Conservation (phyloP, 2,329 filamentous ascomycete genomes). For the Ophioceras dolichostomum region DNA sequence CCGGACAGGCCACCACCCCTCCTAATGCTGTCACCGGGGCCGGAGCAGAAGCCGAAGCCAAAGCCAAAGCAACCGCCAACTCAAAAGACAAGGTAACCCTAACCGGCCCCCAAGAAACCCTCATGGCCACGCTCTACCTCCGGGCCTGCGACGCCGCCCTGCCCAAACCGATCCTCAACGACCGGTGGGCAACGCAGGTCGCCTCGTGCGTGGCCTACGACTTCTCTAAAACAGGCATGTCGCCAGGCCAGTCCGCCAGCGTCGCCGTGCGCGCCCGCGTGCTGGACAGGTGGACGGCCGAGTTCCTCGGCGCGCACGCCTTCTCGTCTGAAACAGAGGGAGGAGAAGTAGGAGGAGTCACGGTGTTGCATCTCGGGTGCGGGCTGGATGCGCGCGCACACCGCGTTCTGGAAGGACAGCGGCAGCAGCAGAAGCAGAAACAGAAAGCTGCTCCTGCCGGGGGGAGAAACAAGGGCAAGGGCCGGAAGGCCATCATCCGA, state of each 20-base stretch:
- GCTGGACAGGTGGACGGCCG: constrained; percentile 1
- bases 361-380: neutral
- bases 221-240: neutral
- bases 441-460: neutral
- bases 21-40: too few relatives aligned
- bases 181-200: constrained; percentile 3
- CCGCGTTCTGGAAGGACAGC: too few relatives aligned
- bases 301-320: constrained; percentile 2
- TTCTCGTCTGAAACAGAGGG: too few relatives aligned
- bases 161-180: neutral
- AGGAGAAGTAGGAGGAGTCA: too few relatives aligned
- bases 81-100: constrained; percentile 9
- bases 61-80: too few relatives aligned
- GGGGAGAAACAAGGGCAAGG: too few relatives aligned
- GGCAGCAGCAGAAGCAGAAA: too few relatives aligned
- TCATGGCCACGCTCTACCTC: constrained; percentile 9
- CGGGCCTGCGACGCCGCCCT: neutral
- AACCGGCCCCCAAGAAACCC: constrained; percentile 11
- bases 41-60: too few relatives aligned
- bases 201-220: constrained; percentile 2
- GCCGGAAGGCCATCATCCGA: neutral
- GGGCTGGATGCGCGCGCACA: neutral
- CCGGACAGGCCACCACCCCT: too few relatives aligned
- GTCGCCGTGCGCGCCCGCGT: neutral
- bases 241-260: neutral